Conservation (phyloP, 2,329 filamentous ascomycete species). For the Cladosporium sp. region DNA sequence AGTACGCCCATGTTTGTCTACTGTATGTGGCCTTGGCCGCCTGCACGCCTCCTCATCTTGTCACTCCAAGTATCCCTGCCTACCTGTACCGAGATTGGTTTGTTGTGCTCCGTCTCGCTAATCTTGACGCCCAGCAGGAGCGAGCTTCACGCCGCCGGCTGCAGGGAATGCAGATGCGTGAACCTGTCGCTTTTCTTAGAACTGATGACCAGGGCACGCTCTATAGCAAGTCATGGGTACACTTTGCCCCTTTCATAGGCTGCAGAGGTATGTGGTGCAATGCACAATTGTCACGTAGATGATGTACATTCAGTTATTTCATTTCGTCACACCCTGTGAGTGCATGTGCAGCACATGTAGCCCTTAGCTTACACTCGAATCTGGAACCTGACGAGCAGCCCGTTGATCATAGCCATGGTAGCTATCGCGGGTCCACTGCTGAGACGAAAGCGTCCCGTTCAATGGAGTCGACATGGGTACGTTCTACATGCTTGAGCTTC, state of each 20-base stretch:
- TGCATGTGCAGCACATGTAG: background rate
- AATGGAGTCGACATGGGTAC: background rate
- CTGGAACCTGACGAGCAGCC: background rate
- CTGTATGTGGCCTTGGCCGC: background rate
- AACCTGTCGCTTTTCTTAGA: conserved; percentile 15
- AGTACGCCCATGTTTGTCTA: background rate
- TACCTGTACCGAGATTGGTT: conserved; percentile 2
- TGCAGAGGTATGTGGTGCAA: background rate
- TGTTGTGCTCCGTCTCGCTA: conserved; percentile 14
- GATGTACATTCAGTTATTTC: background rate
- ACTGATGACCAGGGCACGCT: background rate
- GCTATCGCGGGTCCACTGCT: background rate
- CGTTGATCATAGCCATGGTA: background rate
- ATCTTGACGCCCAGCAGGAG: conserved; percentile 11
- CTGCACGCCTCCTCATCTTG: conserved; percentile 12
- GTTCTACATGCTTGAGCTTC: background rate
- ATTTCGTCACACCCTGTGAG: background rate
- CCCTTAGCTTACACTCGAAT: background rate
- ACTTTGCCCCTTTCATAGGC: background rate
- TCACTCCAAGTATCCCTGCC: conserved; percentile 3
- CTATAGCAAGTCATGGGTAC: background rate
- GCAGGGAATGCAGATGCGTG: background rate
- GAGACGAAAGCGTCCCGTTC: background rate
- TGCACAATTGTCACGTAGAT: background rate
- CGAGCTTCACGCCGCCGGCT: background rate